Base-by-base conservation (phyloP, 768 basidiomycete genomes). In the Boletus tomentosulus region DNA sequence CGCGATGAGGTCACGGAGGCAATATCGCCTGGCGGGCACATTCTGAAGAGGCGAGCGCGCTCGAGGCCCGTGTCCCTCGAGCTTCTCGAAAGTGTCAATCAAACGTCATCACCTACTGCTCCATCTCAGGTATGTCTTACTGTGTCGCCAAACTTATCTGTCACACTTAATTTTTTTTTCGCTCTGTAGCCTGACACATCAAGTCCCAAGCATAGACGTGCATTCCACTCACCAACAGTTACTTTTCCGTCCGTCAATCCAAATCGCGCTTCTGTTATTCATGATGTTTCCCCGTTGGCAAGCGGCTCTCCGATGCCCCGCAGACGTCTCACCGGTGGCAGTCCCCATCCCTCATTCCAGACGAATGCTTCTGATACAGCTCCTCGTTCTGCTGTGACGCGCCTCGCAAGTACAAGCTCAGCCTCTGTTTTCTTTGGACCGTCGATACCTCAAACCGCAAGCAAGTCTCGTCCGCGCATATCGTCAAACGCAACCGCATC, bases 1-100 rank as follows among this genome's bases (percentile, higher is more conserved):
- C 71, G 73, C 46, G 79, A 81, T 56, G 85, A 87, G 62, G 82
- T 86, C 30, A 82, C 75, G 3, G 86, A 84, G 57, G 83, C 82
- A 1, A 76, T 89, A 54, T 90, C 87, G 0, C 88, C 88, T 3
- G 86, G 86, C 12, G 88, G 87, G 0, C 88, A 89, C 67, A 74
- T 91, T 52, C 79, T 76, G 37, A 90, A 91, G 68, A 78, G 87
- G 52, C 81, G 88, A 11, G 88, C 87, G 1, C 82, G 86, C 11
- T 82, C 86, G 27, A 76, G 87, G 48, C 88, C 87, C 2, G 74
- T 89, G 13, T 89, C 88, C 19, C 68, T 78, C 27, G 86, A 87
- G 63, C 70, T 88, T 44, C 74, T 82, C 16, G 78, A 84, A 66
- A 78, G 77, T 57, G 67, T 74, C 48, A 72, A 71, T 50, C 72